Evolutionary conservation across 2,329 filamentous ascomycete species (phyloP), one percentile per base, ranked within the genome.

Genomic region (Phoma herbarum): DNA sequence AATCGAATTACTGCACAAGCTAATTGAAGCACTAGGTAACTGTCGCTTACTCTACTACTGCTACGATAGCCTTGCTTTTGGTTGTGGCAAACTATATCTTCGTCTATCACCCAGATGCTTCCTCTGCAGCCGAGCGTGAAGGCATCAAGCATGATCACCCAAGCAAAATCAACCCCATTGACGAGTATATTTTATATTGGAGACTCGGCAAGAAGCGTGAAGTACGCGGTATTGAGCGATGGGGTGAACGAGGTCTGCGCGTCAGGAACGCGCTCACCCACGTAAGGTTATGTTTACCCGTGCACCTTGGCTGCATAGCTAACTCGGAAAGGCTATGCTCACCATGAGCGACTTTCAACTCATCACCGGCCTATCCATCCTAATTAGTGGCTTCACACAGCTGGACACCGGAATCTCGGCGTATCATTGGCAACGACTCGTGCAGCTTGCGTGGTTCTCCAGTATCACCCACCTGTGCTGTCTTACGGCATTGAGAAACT

Each of bases 361-460:
- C 5, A 42, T 67, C 8, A 63, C 64, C 1, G 62, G 62, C 1
- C 42, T 65, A 1, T 60, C 62, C 3, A 65, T 67, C 23, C 14
- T 67, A 16, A 65, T 62, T 3, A 62, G 60, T 35, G 64, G 62
- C 1, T 67, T 59, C 23, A 42, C 60, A 7, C 64, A 65, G 41
- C 25, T 67, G 2, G 49, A 42, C 9, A 59, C 52, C 14, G 56
- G 64, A 7, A 51, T 67, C 2, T 63, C 64, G 8, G 46, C 42
- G n/a, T 67, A 65, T 23, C 64, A 67, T 31, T 65, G 60, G 58
- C 60, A 63, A 29, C 55, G 51, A 16, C 26, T 65, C 9, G 54
- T 63, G 7, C 51, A 60, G 25, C 45, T 67, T 4, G 62, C 62
- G 11, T 67, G 59, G 60, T 63, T 65, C 23, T 60, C 58, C 4